phyloP scores from a whole-genome alignment of 768 basidiomycete species.

The Amanita inopinata region DNA sequence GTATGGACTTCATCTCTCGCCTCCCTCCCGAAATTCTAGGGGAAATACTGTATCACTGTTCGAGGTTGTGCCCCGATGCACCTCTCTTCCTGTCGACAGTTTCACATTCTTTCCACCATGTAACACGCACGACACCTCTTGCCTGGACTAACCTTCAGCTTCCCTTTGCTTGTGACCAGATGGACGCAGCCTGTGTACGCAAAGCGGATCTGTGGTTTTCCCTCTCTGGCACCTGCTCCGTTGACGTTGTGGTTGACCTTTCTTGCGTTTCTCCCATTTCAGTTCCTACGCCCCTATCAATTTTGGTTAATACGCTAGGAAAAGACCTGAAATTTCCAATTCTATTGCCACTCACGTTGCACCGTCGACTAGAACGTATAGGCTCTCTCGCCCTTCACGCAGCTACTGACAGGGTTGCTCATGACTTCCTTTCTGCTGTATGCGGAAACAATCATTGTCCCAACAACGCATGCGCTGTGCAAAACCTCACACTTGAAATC shows the following conservation, averaged over 20 bases:
- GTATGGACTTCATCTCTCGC: neutral
- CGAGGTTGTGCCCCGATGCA: conserved; percentile 20
- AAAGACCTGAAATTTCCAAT: too few species aligned
- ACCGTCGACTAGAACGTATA: conserved; percentile 11
- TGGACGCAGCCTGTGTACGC: conserved; percentile 7
- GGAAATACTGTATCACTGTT: conserved; percentile 22
- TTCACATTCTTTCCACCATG: conserved; percentile 16
- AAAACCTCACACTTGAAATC: conserved; percentile 9
- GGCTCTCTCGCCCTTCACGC: conserved; percentile 13
- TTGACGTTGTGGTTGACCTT: conserved; percentile 16
- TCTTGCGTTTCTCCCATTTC: neutral
- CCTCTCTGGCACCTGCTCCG: conserved; percentile 17
- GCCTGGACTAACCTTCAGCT: conserved; percentile 22
- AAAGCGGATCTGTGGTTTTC: conserved; percentile 25
- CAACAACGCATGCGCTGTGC: conserved; percentile 7
- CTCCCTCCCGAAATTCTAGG: conserved; percentile 27
- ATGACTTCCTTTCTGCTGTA: conserved; percentile 13
- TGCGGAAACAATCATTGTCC: conserved; percentile 10
- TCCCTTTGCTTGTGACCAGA: conserved; percentile 4
- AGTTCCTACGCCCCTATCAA: neutral
- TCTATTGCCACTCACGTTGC: neutral
- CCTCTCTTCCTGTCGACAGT: conserved; percentile 23
- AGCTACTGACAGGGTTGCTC: conserved; percentile 15
- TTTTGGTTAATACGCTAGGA: too few species aligned
- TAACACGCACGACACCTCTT: conserved; percentile 17